Percentiles rank a stretch among this genome's conserved stretches.
Conservation (phyloP, 1,284 basidiomycete species). For the Melampsora abietis-canadensis region DNA sequence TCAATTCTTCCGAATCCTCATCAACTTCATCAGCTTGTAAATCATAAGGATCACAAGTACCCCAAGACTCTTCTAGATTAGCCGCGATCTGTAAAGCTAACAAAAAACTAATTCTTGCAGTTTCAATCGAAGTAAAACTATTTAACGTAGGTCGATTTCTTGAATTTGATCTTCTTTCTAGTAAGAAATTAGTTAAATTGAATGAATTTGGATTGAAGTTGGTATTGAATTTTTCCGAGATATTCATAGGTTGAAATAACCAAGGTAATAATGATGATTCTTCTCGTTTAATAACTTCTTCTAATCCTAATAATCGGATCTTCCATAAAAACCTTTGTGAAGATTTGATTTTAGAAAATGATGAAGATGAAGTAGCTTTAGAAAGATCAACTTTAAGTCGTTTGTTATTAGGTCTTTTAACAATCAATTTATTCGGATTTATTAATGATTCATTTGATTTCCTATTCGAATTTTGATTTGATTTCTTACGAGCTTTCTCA, state of each 20-base stretch:
- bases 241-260: constrained; percentile 21
- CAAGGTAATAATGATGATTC: constrained; percentile 25
- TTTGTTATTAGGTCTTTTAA: background rate
- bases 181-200: background rate
- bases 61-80: constrained; percentile 34
- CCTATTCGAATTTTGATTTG: constrained; percentile 2
- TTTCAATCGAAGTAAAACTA: background rate
- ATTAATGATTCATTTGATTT: constrained; percentile 1
- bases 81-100: constrained; percentile 24
- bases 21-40: background rate
- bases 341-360: background rate
- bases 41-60: constrained; percentile 22
- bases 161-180: background rate
- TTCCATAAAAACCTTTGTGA: constrained; percentile 20
- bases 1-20: background rate
- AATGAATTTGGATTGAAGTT: background rate
- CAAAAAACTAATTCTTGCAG: constrained; percentile 7
- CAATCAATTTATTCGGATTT: background rate
- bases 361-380: background rate
- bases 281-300: constrained; percentile 18
- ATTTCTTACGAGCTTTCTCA: background rate
- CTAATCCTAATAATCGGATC: constrained; percentile 24
- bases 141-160: background rate
- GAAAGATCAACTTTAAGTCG: background rate
- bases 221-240: no score